Conservation (phyloP, 2,329 filamentous ascomycete genomes). For the Tetracladium maxilliforme region DNA sequence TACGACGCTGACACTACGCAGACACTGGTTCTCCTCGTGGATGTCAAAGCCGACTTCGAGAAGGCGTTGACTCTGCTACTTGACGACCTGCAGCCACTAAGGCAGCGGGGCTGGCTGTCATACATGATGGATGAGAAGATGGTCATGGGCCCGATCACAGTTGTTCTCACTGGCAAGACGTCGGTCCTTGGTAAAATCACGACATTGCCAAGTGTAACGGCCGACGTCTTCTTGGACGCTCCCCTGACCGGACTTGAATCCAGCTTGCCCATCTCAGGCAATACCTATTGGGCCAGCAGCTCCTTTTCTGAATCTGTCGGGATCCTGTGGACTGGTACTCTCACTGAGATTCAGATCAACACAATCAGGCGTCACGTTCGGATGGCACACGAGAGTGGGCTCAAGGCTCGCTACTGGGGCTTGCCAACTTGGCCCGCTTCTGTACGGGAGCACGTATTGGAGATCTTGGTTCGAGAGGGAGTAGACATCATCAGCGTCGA, state of each 20-base stretch:
- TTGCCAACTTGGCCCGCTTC: slow-evolving; percentile 39
- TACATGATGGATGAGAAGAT: slow-evolving; percentile 33
- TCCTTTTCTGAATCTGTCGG: slow-evolving; percentile 41
- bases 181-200: slow-evolving; percentile 41
- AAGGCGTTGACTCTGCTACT: slow-evolving; percentile 36
- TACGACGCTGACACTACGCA: slow-evolving; percentile 36
- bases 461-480: slow-evolving; percentile 35
- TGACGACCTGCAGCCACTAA: slow-evolving; percentile 40
- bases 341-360: slow-evolving; percentile 27
- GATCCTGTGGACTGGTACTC: slow-evolving; percentile 23
- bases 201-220: slow-evolving; percentile 35
- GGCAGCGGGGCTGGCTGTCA: slow-evolving; percentile 40
- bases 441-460: slow-evolving; percentile 40
- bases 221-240: slow-evolving; percentile 53
- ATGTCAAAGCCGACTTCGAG: slow-evolving; percentile 46
- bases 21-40: slow-evolving; percentile 48
- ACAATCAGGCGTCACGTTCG: slow-evolving; percentile 28
- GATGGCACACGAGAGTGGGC: slow-evolving; percentile 31
- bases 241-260: slow-evolving; percentile 31
- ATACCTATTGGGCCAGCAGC: slow-evolving; percentile 51
- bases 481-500: slow-evolving; percentile 48
- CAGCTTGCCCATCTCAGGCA: slow-evolving; percentile 35
- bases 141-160: slow-evolving; percentile 42
- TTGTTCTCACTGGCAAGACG: slow-evolving; percentile 53
- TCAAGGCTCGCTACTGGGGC: slow-evolving; percentile 46